Percentiles rank a stretch among this genome's conserved stretches.
phyloP scores from a whole-genome alignment of 2,329 filamentous ascomycete genomes.

The Pyrenophora seminiperda region DNA sequence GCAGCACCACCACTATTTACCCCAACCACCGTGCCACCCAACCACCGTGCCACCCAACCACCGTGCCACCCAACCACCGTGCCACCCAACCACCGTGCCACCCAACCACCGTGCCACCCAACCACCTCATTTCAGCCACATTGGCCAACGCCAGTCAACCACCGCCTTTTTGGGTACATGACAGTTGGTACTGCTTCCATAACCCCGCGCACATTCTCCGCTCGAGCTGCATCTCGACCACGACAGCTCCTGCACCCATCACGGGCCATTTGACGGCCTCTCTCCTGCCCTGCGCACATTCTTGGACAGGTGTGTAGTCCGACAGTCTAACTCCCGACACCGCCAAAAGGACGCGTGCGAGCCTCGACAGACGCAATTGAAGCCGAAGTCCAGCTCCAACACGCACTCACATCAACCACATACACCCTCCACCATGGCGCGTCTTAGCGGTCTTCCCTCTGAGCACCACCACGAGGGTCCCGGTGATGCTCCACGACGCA shows the following conservation, averaged over 20 bases:
- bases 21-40: conserved; percentile 10
- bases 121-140: conserved; percentile 20
- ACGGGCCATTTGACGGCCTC: conserved; percentile 15
- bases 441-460: conserved; percentile 41
- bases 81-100: conserved; percentile 2
- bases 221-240: too few relatives aligned
- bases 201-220: too few relatives aligned
- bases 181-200: conserved; percentile 6
- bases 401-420: neutral
- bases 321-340: neutral
- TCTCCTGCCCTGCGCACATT: conserved; percentile 9
- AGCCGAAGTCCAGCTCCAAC: conserved; percentile 1
- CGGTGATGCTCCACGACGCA: conserved; percentile 41
- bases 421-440: conserved; percentile 35
- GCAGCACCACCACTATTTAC: conserved; percentile 8
- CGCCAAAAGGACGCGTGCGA: conserved; percentile 1
- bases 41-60: conserved; percentile 14
- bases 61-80: conserved; percentile 15
- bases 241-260: neutral
- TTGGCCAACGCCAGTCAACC: conserved; percentile 5
- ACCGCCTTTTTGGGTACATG: conserved; percentile 2
- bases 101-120: conserved; percentile 20
- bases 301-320: conserved; percentile 13
- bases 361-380: neutral
- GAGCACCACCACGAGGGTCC: conserved; percentile 46